phyloP scores from a whole-genome alignment of 148 eudicot genomes.

The Rhododendron griersonianum region DNA sequence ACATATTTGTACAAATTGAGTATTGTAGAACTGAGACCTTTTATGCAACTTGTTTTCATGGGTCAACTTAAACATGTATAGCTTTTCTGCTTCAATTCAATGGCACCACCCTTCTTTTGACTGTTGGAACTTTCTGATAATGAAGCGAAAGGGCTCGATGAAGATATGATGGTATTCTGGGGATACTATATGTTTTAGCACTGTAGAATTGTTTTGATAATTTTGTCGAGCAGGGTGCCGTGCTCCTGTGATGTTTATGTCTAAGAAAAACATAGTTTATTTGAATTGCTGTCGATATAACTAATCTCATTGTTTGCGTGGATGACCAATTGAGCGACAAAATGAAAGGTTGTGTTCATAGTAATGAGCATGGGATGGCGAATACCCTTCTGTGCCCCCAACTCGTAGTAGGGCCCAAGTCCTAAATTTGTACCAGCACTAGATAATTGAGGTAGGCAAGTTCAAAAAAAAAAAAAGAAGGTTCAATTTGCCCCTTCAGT shows the following conservation, averaged over 20 bases:
- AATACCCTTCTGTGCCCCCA: neutral
- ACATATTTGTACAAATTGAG: slow-evolving; percentile 54
- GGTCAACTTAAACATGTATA: neutral
- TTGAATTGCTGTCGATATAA: neutral
- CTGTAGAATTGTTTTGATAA: neutral
- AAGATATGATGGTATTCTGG: neutral
- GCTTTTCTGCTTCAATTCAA: neutral
- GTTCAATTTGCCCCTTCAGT: neutral
- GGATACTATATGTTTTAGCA: neutral
- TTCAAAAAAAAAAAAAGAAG: too few species aligned
- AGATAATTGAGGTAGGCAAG: neutral
- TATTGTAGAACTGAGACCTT: slow-evolving; percentile 24
- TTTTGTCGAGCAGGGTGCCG: neutral
- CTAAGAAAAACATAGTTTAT: neutral
- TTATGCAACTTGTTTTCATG: slow-evolving; percentile 12
- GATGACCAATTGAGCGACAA: neutral
- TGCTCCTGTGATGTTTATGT: neutral
- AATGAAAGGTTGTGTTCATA: neutral
- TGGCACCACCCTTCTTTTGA: neutral
- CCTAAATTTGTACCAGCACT: neutral
- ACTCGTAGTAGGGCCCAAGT: neutral
- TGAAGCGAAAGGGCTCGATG: neutral
- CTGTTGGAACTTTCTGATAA: neutral
- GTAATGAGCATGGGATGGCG: neutral
- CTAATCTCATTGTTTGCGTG: neutral